A percentile compares a stretch with the other conserved stretches of the same genome.
phyloP scores from a whole-genome alignment of 495 filamentous ascomycete genomes.

The Penicillium argentinense region DNA sequence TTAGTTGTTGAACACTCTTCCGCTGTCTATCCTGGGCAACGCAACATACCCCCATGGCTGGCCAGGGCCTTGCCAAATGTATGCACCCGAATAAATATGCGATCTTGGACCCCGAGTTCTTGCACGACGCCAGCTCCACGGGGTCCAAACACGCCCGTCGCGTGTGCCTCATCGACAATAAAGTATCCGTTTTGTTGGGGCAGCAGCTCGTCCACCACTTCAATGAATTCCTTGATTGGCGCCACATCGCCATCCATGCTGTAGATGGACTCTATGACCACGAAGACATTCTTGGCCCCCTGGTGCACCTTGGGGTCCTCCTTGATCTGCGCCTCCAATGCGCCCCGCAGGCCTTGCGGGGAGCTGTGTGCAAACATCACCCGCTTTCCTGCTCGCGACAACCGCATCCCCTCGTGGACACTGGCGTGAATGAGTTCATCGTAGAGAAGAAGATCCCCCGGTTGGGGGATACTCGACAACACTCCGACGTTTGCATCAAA shows the following conservation, averaged over 20 bases:
- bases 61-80: constrained; percentile 78
- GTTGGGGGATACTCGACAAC: constrained; percentile 64
- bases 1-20: not conserved
- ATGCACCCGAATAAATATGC: constrained; percentile 67
- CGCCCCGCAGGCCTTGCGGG: constrained; percentile 38
- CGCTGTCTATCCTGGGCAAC: not conserved
- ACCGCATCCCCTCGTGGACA: constrained; percentile 74
- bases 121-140: constrained; percentile 67
- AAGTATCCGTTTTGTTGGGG: constrained; percentile 62
- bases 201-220: constrained; percentile 55
- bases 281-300: constrained; percentile 50
- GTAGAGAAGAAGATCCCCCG: constrained; percentile 67
- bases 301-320: constrained; percentile 27
- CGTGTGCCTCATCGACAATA: constrained; percentile 79
- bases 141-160: constrained; percentile 64
- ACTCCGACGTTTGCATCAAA: constrained; percentile 76
- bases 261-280: constrained; percentile 75
- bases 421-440: constrained; percentile 79
- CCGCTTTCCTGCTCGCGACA: constrained; percentile 52
- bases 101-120: constrained; percentile 62
- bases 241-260: constrained; percentile 82
- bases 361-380: constrained; percentile 64
- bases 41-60: constrained; percentile 64
- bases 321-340: constrained; percentile 37
- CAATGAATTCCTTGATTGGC: constrained; percentile 59